Percentiles rank a stretch among this genome's conserved stretches.
These are phyloP conservation scores for Sporothrix schenckii DNA, from an alignment of 2,329 filamentous ascomycete genomes.

Conservation along the genomic window DNA sequence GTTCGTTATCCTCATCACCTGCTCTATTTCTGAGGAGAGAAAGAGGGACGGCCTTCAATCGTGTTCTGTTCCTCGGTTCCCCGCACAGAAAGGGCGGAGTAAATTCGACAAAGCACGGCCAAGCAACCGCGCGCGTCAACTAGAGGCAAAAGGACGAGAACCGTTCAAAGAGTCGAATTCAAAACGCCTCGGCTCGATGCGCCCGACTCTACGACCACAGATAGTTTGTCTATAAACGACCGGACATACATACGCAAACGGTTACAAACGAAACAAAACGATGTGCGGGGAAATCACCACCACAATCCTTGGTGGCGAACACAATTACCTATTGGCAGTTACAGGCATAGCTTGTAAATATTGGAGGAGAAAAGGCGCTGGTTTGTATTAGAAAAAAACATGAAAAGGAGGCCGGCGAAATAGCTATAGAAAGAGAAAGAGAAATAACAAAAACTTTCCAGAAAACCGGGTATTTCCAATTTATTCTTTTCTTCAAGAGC, in stretches of 20 bases:
- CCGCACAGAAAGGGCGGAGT: conserved; percentile 3
- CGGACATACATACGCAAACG: neutral
- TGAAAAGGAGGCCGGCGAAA: no score
- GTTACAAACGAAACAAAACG: neutral
- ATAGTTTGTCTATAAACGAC: neutral
- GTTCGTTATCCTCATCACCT: neutral
- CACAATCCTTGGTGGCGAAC: neutral
- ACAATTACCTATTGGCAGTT: neutral
- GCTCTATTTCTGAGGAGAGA: neutral
- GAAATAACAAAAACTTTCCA: no score
- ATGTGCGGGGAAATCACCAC: conserved; percentile 14
- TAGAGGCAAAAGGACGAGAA: neutral
- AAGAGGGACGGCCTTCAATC: neutral
- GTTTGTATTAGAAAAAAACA: no score
- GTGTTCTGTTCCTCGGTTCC: neutral
- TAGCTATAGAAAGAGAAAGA: no score
- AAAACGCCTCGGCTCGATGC: conserved; percentile 16
- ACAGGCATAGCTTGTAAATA: neutral
- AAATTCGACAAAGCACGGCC: neutral
- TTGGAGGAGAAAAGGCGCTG: no score
- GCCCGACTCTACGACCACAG: conserved; percentile 10
- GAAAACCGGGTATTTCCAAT: no score
- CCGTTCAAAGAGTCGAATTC: neutral
- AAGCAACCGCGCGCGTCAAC: neutral
- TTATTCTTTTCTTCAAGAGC: no score